These are phyloP conservation scores for Geranium incanum DNA, from an alignment of 441 rosid genomes.

Conservation along the genomic window DNA sequence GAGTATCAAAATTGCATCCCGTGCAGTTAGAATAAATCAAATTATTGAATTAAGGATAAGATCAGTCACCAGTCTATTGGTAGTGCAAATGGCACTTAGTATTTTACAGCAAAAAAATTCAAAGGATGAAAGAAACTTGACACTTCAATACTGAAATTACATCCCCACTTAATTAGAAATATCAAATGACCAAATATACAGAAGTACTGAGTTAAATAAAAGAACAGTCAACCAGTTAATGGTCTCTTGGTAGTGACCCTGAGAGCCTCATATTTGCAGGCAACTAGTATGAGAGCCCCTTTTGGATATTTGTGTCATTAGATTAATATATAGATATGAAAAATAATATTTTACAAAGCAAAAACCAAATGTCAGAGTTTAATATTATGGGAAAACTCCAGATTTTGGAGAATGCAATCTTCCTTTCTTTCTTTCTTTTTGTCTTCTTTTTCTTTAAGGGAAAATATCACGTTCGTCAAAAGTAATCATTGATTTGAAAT, in stretches of 20 bases:
- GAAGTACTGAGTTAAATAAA: neutral
- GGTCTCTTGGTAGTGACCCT: neutral
- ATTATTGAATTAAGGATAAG: neutral
- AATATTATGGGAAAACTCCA: neutral
- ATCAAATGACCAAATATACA: neutral
- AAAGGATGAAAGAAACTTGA: neutral
- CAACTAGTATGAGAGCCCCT: neutral
- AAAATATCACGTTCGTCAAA: neutral
- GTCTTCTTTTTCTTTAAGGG: too few relatives aligned
- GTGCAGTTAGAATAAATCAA: neutral
- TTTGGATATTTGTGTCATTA: neutral
- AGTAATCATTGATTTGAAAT: neutral
- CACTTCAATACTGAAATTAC: neutral
- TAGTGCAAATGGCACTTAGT: neutral
- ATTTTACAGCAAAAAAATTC: neutral
- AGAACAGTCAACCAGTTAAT: neutral
- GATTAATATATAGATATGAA: neutral
- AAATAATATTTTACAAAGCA: neutral
- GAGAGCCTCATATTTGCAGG: neutral
- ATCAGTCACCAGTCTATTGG: neutral
- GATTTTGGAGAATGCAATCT: neutral
- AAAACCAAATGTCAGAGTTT: neutral
- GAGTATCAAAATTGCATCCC: conserved; percentile 3
- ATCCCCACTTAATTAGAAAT: neutral
- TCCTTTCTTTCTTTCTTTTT: neutral